Percentiles rank a stretch among this genome's conserved stretches.
Evolutionary conservation across 176 grass and related monocot genomes (phyloP).

Genomic region (Musa troglodytarum): DNA sequence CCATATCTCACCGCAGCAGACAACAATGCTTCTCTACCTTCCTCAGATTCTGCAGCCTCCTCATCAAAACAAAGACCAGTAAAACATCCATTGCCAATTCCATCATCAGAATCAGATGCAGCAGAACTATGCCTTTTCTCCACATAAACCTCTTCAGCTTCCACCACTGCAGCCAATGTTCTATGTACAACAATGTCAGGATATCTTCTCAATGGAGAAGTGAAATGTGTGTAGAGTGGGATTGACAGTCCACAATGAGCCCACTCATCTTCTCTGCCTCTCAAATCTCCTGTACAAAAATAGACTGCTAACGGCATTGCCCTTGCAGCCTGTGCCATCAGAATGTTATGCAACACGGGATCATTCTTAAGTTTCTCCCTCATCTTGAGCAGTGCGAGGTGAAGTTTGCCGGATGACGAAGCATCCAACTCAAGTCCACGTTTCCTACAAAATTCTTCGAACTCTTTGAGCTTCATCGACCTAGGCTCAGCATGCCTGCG

Average conservation of each 20-base stretch:
- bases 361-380: slow-evolving; percentile 73
- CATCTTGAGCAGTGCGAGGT: slow-evolving; percentile 71
- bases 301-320: slow-evolving; percentile 77
- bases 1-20: slow-evolving; percentile 50
- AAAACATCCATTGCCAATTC: slow-evolving; percentile 42
- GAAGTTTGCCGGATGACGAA: slow-evolving; percentile 83
- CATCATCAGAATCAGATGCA: slow-evolving; percentile 13
- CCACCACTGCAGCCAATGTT: slow-evolving; percentile 64
- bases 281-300: slow-evolving; percentile 70
- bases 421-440: slow-evolving; percentile 74
- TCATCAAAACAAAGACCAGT: slow-evolving; percentile 57
- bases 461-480: slow-evolving; percentile 58
- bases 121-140: slow-evolving; percentile 33
- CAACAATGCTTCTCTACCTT: slow-evolving; percentile 55
- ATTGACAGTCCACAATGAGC: slow-evolving; percentile 68
- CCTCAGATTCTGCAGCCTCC: slow-evolving; percentile 60
- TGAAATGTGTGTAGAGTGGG: slow-evolving; percentile 90
- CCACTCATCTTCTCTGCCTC: slow-evolving; percentile 71
- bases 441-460: slow-evolving; percentile 70
- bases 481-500: slow-evolving; percentile 86
- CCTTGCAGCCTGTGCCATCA: slow-evolving; percentile 86
- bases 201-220: slow-evolving; percentile 86
- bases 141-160: slow-evolving; percentile 63
- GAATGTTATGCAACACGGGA: slow-evolving; percentile 71
- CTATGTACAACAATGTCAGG: slow-evolving; percentile 95